phyloP scores from a whole-genome alignment of 2,329 filamentous ascomycete genomes.

The Blastomyces gilchristii region DNA sequence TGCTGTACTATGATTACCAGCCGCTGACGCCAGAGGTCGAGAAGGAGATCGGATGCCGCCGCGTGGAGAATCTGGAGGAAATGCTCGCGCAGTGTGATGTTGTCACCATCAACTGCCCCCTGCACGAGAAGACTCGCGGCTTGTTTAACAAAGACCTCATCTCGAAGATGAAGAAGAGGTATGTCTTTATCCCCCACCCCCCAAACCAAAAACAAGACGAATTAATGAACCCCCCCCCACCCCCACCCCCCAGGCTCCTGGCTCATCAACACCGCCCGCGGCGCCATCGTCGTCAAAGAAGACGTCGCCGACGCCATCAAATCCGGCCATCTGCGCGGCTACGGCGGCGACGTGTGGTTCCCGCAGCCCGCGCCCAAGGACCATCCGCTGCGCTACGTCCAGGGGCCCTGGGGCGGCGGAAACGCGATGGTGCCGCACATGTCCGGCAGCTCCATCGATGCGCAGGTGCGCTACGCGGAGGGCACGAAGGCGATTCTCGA shows the following conservation, averaged over 20 bases:
- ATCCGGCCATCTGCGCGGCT: constrained; percentile 58
- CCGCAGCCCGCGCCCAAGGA: constrained; percentile 91
- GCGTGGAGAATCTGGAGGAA: constrained; percentile 83
- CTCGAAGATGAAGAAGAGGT: constrained; percentile 97
- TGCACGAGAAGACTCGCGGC: constrained; percentile 94
- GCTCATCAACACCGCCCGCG: constrained; percentile 97
- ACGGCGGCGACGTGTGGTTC: constrained; percentile 62
- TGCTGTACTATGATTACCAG: constrained; percentile 99
- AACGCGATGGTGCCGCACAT: constrained; percentile 99
- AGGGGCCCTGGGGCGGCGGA: constrained; percentile 91
- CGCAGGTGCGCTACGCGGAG: constrained; percentile 81
- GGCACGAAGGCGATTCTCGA: constrained; percentile 84
- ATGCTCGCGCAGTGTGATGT: constrained; percentile 90
- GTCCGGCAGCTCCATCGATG: constrained; percentile 97
- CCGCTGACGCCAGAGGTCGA: constrained; percentile 74
- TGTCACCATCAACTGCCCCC: constrained; percentile 98
- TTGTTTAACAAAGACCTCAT: constrained; percentile 99
- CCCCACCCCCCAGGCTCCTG: constrained; percentile 61
- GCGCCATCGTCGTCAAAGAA: constrained; percentile 98
- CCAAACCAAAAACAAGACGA: background rate
- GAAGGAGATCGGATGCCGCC: constrained; percentile 88
- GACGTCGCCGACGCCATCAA: constrained; percentile 91
- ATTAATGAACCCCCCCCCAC: too few relatives aligned
- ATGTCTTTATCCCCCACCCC: constrained; percentile 21
- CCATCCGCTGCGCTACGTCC: constrained; percentile 82